Evolutionary conservation across 305 asterid species (phyloP).

Genomic region (Fraxinus platypoda): DNA sequence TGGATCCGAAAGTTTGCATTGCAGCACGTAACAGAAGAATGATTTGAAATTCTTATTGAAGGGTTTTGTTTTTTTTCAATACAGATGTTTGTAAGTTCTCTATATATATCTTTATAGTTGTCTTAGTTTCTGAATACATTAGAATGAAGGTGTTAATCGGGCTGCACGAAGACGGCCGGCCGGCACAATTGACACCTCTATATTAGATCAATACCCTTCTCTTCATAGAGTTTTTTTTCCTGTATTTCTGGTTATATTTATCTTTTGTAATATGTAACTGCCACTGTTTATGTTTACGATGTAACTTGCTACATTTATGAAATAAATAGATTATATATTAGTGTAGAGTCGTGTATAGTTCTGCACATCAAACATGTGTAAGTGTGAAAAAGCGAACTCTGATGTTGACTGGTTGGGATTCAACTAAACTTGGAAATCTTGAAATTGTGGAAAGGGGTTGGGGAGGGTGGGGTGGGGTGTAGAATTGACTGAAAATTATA

Average conservation of each 20-base stretch:
- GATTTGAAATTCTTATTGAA: not conserved
- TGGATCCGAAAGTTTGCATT: constrained; percentile 1
- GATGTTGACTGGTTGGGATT: constrained; percentile 40
- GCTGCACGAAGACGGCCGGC: too few relatives aligned
- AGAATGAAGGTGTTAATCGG: too few relatives aligned
- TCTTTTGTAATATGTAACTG: not conserved
- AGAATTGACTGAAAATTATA: constrained; percentile 27
- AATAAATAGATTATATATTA: not conserved
- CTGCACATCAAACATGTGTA: not conserved
- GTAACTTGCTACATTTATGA: not conserved
- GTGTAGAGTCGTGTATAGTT: not conserved
- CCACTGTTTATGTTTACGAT: not conserved
- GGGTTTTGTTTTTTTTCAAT: too few relatives aligned
- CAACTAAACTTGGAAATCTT: constrained; percentile 23
- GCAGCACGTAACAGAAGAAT: not conserved
- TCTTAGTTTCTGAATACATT: not conserved
- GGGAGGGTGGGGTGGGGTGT: constrained; percentile 18
- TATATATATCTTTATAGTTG: not conserved
- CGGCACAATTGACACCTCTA: not conserved
- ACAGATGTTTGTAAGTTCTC: not conserved
- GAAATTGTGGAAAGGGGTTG: constrained; percentile 2
- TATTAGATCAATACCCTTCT: not conserved
- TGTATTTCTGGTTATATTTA: not conserved
- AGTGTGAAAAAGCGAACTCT: not conserved
- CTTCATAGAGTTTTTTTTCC: too few relatives aligned